Conservation (phyloP, 495 filamentous ascomycete genomes). For the Aspergillus carlsbadensis region DNA sequence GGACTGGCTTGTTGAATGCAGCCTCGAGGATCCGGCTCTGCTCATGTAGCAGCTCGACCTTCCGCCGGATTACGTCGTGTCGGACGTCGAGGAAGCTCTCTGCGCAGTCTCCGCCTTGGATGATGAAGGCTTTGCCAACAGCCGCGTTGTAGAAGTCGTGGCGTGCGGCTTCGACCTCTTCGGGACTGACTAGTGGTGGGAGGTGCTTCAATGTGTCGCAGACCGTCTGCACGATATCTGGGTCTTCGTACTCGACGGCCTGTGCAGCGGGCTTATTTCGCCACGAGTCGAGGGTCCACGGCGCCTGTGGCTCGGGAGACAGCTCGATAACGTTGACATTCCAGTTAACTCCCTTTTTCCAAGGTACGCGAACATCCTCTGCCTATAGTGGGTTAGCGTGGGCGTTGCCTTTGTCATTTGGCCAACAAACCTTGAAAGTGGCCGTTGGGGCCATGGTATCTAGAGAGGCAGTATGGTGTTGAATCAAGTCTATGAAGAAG, state of each 20-base stretch:
- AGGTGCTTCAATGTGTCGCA: slow-evolving; percentile 1
- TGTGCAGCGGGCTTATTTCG: slow-evolving; percentile 4
- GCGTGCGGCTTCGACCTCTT: slow-evolving; percentile 8
- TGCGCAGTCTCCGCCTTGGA: slow-evolving; percentile 11
- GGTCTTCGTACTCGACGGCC: slow-evolving; percentile 10
- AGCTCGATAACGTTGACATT: neutral
- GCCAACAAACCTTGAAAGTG: too few species aligned
- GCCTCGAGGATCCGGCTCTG: neutral
- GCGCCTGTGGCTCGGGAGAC: neutral
- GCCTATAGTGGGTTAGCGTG: neutral
- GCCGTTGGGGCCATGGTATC: neutral
- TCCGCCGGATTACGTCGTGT: slow-evolving; percentile 1
- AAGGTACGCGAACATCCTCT: neutral
- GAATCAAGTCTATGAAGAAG: neutral
- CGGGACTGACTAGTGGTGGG: slow-evolving; percentile 1
- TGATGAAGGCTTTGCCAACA: slow-evolving; percentile 4
- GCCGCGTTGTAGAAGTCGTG: slow-evolving; percentile 2
- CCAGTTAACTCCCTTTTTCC: neutral
- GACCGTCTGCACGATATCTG: neutral
- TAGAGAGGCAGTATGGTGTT: neutral
- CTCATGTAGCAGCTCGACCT: slow-evolving; percentile 9
- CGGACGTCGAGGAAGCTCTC: slow-evolving; percentile 11
- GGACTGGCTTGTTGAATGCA: neutral
- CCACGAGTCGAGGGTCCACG: slow-evolving; percentile 5
- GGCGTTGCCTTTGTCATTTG: too few species aligned